Base-by-base conservation (phyloP, 2,329 filamentous ascomycete genomes). In the Aspergillus spinulosporus region DNA sequence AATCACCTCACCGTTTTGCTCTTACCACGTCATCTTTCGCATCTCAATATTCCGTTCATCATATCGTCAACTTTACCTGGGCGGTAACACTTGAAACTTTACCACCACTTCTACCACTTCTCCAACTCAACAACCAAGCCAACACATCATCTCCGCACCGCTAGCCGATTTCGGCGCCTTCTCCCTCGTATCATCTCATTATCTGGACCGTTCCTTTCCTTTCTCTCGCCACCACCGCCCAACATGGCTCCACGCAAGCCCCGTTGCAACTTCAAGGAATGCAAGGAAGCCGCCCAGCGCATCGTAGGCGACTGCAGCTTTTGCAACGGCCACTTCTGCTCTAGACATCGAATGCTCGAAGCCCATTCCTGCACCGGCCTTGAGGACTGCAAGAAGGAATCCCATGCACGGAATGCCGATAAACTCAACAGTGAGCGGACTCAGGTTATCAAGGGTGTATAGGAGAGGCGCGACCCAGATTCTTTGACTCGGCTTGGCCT, bases 371-470 rank as follows among this genome's bases (percentile, higher is more conserved):
- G 94, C 79, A 86, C 84, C 62, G 92, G 92, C 42, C 81, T 99
- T 56, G 94, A 97, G 80, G 90, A 96, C 78, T 97, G 93, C 83
- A 96, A 97, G 83, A 94, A 96, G 81, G 92, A 96, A 75, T 93
- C 90, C 47, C 91, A 96, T 76, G 91, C 95, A 74, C 87, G 92
- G 64, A 99, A 99, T 74, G 90, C 91, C 58, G 89, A 92, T 63
- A 92, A 95, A 78, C 81, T 99, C 71, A 90, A 97, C 76, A 85
- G 87, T 56, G 93, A 99, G 82, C 84, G 93, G 71, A 99, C 94
- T 46, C 88, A 93, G 62, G 92, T 95, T 68, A 94, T 97, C 78
- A 92, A 89, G 77, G 92, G 92, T 60, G 88, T 96, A 74, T 96
- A 84, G 69, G 37, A n/a, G 21, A 21, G 21, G 21, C 21, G 21